Conservation (phyloP, 2,329 filamentous ascomycete genomes). For the Botrytis sinoallii region DNA sequence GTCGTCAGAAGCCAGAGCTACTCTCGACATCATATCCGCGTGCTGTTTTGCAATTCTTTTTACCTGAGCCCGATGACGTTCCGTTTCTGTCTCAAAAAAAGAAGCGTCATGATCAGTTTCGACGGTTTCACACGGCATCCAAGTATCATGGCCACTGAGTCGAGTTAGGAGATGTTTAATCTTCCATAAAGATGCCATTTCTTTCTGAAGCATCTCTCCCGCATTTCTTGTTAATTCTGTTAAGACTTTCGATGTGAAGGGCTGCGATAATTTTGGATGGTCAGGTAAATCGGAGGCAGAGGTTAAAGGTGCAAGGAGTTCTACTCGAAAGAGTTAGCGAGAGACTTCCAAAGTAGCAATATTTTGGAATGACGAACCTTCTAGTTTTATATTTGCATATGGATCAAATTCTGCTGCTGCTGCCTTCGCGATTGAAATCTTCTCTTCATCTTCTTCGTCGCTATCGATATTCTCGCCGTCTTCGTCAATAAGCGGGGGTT, state of each 20-base stretch:
- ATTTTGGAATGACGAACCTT: constrained; percentile 52
- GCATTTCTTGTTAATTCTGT: constrained; percentile 68
- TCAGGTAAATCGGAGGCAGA: constrained; percentile 69
- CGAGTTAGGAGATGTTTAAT: constrained; percentile 71
- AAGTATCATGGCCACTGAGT: constrained; percentile 71
- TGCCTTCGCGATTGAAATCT: constrained; percentile 55
- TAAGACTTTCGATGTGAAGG: constrained; percentile 71
- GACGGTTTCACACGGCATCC: constrained; percentile 60
- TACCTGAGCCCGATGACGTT: constrained; percentile 26
- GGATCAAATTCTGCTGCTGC: constrained; percentile 68
- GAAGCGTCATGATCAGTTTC: constrained; percentile 54
- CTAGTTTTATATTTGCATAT: constrained; percentile 67
- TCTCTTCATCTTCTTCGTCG: constrained; percentile 64
- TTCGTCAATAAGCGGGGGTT: constrained; percentile 69
- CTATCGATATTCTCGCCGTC: constrained; percentile 75
- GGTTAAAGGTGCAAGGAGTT: constrained; percentile 71
- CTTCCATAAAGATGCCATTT: constrained; percentile 69
- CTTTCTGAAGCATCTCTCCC: constrained; percentile 68
- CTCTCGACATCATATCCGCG: constrained; percentile 31
- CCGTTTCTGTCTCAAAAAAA: constrained; percentile 43
- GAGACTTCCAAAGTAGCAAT: not conserved
- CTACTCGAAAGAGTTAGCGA: constrained; percentile 43
- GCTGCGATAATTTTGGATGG: constrained; percentile 70
- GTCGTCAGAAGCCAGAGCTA: constrained; percentile 30
- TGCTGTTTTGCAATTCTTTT: constrained; percentile 30